Conservation (phyloP, 441 rosid genomes). For the Erodium chrysanthum region DNA sequence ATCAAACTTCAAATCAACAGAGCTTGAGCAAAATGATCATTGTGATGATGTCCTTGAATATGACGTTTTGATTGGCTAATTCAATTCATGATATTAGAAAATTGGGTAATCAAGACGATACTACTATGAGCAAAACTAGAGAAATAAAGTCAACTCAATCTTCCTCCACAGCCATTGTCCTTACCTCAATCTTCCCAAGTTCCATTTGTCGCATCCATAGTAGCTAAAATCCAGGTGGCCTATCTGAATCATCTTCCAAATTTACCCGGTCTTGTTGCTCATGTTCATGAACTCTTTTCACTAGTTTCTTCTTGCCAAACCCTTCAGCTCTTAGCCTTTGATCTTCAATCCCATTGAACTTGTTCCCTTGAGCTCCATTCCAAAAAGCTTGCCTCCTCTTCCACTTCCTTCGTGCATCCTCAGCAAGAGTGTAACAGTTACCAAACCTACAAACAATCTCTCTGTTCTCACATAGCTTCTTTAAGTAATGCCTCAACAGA, state of each 20-base stretch:
- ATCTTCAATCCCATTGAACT: no score
- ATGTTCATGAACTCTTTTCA: no score
- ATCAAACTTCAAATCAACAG: no score
- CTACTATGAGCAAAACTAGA: not conserved
- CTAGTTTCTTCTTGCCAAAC: no score
- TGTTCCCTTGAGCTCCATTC: no score
- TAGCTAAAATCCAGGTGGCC: not conserved
- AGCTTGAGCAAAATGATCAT: no score
- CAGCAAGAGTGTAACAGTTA: not conserved
- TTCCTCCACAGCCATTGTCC: not conserved
- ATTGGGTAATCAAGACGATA: not conserved
- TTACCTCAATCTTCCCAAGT: not conserved
- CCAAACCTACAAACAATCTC: not conserved
- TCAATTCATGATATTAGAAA: no score
- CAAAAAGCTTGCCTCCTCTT: not conserved
- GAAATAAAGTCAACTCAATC: not conserved
- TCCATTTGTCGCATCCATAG: not conserved
- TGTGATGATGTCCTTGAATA: no score
- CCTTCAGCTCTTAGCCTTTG: not conserved
- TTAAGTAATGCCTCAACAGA: not conserved
- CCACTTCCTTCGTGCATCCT: not conserved
- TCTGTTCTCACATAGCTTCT: constrained; percentile 3
- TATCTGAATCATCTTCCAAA: not conserved
- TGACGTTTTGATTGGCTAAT: no score
- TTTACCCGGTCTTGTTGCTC: not conserved